Conservation (phyloP, 805 yeast species). For the Isabelozyma pseudorhagii region DNA sequence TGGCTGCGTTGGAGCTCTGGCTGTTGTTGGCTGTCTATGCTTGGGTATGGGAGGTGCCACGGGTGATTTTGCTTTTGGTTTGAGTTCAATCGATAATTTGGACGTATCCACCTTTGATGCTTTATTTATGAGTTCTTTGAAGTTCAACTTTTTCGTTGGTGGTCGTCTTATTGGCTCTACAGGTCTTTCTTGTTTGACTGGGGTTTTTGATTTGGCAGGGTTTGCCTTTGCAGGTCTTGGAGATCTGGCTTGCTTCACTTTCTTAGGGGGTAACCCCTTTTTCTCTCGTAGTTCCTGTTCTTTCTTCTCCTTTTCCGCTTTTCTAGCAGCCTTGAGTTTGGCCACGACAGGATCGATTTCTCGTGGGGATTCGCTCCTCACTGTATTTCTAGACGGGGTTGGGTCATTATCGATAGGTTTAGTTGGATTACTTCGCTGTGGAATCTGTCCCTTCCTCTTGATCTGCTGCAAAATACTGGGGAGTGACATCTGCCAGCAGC, state of each 20-base stretch:
- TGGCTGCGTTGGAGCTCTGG: slow-evolving; percentile 4
- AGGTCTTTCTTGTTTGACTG: slow-evolving; percentile 1
- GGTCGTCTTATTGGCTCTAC: slow-evolving; percentile 4
- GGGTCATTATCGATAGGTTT: background rate
- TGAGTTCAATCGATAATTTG: slow-evolving; percentile 33
- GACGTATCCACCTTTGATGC: slow-evolving; percentile 57
- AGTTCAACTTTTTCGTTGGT: slow-evolving; percentile 48
- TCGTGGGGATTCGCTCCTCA: slow-evolving; percentile 6
- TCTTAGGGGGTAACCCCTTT: slow-evolving; percentile 29
- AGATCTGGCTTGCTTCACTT: slow-evolving; percentile 9
- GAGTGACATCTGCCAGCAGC: slow-evolving; percentile 18
- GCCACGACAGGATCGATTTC: slow-evolving; percentile 69
- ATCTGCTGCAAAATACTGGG: slow-evolving; percentile 29
- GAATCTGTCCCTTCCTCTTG: slow-evolving; percentile 26
- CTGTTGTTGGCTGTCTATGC: background rate
- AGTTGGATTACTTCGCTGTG: slow-evolving; percentile 1
- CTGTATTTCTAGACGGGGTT: background rate
- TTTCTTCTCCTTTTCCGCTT: slow-evolving; percentile 48
- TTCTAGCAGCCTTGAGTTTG: slow-evolving; percentile 62
- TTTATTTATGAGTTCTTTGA: slow-evolving; percentile 65
- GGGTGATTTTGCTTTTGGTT: slow-evolving; percentile 41
- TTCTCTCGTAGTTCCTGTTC: slow-evolving; percentile 30
- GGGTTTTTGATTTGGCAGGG: background rate
- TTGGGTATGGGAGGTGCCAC: background rate
- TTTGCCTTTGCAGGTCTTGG: slow-evolving; percentile 2